These are phyloP conservation scores for Nicotiana obtusifolia DNA, from an alignment of 257 asterid species.

Conservation along the genomic window DNA sequence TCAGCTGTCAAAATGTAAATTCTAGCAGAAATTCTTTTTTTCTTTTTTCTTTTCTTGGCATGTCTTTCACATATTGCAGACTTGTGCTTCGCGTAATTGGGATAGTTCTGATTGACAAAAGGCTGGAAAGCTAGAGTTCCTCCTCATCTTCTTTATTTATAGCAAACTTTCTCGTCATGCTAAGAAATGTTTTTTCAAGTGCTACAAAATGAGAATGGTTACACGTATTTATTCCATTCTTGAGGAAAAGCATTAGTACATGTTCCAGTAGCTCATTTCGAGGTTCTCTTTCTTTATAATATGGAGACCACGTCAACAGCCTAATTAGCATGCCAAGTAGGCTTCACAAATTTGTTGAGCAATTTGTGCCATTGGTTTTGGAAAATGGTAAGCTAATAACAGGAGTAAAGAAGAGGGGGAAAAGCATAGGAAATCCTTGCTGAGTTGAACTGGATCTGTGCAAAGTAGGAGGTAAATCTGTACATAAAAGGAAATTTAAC, in stretches of 20 bases:
- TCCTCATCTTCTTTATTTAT: neutral
- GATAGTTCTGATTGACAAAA: constrained; percentile 2
- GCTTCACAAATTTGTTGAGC: neutral
- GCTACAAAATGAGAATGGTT: neutral
- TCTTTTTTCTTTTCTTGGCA: neutral
- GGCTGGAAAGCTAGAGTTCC: neutral
- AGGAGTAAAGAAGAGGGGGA: neutral
- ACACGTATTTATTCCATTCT: neutral
- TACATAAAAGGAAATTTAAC: neutral
- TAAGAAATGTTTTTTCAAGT: neutral
- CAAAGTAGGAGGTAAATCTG: neutral
- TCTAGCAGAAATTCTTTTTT: neutral
- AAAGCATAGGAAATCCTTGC: neutral
- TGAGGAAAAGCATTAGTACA: neutral
- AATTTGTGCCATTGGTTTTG: neutral
- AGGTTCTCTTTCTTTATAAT: neutral
- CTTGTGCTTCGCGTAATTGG: neutral
- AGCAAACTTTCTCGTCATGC: neutral
- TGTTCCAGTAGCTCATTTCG: neutral
- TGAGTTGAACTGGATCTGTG: neutral
- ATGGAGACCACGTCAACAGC: neutral
- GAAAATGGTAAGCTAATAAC: neutral
- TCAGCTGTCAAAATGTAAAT: constrained; percentile 3
- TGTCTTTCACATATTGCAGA: neutral
- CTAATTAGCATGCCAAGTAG: neutral